phyloP scores from a whole-genome alignment of 192 early-diverging fungal species.

The Pecoramyces ruminantium region DNA sequence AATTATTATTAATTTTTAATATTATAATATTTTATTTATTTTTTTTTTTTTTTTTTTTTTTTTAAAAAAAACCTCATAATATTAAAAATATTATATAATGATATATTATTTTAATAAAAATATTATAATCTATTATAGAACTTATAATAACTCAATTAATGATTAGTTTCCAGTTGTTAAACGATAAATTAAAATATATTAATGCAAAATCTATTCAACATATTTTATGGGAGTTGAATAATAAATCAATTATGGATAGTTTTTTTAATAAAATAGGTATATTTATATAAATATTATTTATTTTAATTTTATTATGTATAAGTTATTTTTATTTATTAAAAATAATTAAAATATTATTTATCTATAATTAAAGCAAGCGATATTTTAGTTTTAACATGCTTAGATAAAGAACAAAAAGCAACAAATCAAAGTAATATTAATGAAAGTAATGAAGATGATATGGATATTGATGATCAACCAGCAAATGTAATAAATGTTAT shows the following conservation, averaged over 20 bases:
- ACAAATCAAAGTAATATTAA: neutral
- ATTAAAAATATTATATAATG: too few species aligned
- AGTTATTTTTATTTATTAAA: too few species aligned
- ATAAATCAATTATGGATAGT: neutral
- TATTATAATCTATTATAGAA: too few species aligned
- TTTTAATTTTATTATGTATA: too few species aligned
- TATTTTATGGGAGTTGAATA: neutral
- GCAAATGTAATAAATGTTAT: neutral
- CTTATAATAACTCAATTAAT: neutral
- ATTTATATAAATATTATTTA: neutral
- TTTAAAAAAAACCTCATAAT: too few species aligned
- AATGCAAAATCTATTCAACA: neutral
- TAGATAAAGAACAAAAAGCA: neutral
- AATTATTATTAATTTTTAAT: conserved; percentile 26
- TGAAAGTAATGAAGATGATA: neutral
- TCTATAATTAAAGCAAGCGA: too few species aligned
- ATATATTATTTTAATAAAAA: too few species aligned
- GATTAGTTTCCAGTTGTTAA: neutral
- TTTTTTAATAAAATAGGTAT: neutral
- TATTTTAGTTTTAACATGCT: neutral
- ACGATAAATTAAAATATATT: neutral
- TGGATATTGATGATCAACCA: neutral
- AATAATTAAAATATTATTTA: too few species aligned
- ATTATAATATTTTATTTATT: too few species aligned
- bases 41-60: too few species aligned